Evolutionary conservation across 1,139 yeast species (phyloP).

Genomic region (Debaryomycetaceae sp.): DNA sequence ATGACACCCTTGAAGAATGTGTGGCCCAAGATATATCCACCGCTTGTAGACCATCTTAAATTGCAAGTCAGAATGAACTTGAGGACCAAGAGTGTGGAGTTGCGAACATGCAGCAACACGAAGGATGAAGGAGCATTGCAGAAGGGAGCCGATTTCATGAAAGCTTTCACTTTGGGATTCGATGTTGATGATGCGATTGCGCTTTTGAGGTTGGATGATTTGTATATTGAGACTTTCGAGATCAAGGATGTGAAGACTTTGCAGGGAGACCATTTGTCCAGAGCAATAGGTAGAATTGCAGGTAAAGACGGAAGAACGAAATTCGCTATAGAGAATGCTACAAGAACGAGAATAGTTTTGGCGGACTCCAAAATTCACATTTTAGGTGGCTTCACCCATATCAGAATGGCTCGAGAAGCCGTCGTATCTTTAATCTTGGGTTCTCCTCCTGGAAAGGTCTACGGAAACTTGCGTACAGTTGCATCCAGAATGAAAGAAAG

Average conservation of each 20-base stretch:
- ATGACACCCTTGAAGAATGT: conserved; percentile 85
- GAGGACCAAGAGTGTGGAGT: conserved; percentile 78
- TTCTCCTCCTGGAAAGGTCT: conserved; percentile 97
- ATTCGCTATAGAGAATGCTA: conserved; percentile 96
- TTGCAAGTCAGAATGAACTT: conserved; percentile 95
- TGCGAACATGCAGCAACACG: conserved; percentile 76
- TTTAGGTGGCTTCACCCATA: conserved; percentile 94
- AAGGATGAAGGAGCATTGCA: conserved; percentile 93
- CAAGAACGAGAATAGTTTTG: conserved; percentile 93
- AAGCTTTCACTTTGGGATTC: conserved; percentile 93
- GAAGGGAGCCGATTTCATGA: conserved; percentile 94
- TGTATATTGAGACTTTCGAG: conserved; percentile 95
- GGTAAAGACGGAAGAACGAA: conserved; percentile 99
- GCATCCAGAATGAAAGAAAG: conserved; percentile 97
- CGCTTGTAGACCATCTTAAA: conserved; percentile 89
- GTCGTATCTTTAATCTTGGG: conserved; percentile 94
- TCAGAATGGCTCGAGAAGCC: conserved; percentile 95
- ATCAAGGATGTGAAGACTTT: conserved; percentile 94
- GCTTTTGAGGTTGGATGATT: conserved; percentile 85
- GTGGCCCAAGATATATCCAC: conserved; percentile 95
- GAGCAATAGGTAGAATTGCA: conserved; percentile 99
- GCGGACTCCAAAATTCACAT: conserved; percentile 97
- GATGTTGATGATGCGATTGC: conserved; percentile 98
- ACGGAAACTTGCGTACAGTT: conserved; percentile 93
- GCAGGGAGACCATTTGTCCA: conserved; percentile 91